Conservation (phyloP, 371 early-diverging fungal genomes). For the Mucor indicus region DNA sequence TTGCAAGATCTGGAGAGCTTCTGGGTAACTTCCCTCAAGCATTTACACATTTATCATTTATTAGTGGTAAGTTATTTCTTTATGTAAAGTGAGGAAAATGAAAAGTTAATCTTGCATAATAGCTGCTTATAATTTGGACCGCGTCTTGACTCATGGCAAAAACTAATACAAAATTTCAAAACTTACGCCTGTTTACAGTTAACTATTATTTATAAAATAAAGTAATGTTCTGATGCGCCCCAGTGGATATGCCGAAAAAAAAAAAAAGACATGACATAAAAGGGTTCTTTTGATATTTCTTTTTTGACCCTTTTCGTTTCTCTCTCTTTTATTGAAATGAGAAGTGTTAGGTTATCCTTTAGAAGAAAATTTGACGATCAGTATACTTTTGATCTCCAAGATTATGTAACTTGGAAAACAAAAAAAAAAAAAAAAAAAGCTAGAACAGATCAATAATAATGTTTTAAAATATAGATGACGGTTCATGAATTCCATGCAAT, state of each 20-base stretch:
- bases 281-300: too few species aligned
- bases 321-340: constrained; percentile 18
- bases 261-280: too few species aligned
- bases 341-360: constrained; percentile 26
- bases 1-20: constrained; percentile 68
- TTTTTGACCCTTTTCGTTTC: not conserved
- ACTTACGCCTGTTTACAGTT: too few species aligned
- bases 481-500: constrained; percentile 29
- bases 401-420: too few species aligned
- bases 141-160: constrained; percentile 40
- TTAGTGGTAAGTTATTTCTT: constrained; percentile 56
- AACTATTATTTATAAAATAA: too few species aligned
- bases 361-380: constrained; percentile 41
- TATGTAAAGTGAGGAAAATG: not conserved
- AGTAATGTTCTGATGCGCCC: too few species aligned
- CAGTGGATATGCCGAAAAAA: too few species aligned
- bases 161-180: too few species aligned
- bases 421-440: too few species aligned
- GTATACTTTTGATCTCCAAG: constrained; percentile 42
- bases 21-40: constrained; percentile 88
- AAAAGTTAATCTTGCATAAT: constrained; percentile 13
- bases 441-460: too few species aligned
- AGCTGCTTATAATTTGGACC: constrained; percentile 79
- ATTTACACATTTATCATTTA: constrained; percentile 81
- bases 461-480: too few species aligned